Base-by-base conservation (phyloP, 2,329 filamentous ascomycete genomes). In the Alternaria conjuncta region DNA sequence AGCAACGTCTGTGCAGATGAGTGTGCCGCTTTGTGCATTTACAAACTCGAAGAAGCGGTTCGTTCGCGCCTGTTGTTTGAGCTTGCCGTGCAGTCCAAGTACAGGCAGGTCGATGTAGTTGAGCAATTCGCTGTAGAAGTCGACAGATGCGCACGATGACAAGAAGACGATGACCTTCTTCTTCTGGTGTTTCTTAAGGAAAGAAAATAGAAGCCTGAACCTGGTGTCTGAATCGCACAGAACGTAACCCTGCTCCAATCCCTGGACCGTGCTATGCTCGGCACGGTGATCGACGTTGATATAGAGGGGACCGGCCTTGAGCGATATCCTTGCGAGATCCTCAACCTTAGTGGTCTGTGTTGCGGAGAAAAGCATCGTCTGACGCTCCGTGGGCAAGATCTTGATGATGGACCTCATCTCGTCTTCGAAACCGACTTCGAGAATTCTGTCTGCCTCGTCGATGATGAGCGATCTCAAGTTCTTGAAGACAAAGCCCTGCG, bases 131-230 rank as follows among this genome's bases (percentile, higher is more conserved):
- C 92, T 89, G 82, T 97, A 94, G 82, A 98, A 99, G 80, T 97
- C 97, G 75, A 98, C 95, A 70, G 92, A 96, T 76, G 93, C 93
- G 80, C 94, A 97, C 76, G 90, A 93, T 15, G 68, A 74, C 82
- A 97, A 94, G 85, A 98, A 98, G 65, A 98, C 94, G 78, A 98
- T 97, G 67, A 97, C 92, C 87, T 98, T 98, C 84, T 97, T 97
- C 86, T 94, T 95, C 59, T 92, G 85, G 82, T 97, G 93, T 71
- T 92, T 89, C 83, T 96, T 96, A 51, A 99, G 85, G 84, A 99
- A 97, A 0, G 93, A 95, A 84, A 97, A 98, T 23, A 99, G 88
- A 21, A 99, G 86, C 36, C 97, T 85, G 85, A 99, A 99, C 23
- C 96, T 91, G 82, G 95, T 94, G 80, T 98, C 94, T 6, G 93